Percentiles rank a stretch among this genome's conserved stretches.
Evolutionary conservation across 108 stramenopile genomes (phyloP).

Genomic region (Licmophora abbreviata): DNA sequence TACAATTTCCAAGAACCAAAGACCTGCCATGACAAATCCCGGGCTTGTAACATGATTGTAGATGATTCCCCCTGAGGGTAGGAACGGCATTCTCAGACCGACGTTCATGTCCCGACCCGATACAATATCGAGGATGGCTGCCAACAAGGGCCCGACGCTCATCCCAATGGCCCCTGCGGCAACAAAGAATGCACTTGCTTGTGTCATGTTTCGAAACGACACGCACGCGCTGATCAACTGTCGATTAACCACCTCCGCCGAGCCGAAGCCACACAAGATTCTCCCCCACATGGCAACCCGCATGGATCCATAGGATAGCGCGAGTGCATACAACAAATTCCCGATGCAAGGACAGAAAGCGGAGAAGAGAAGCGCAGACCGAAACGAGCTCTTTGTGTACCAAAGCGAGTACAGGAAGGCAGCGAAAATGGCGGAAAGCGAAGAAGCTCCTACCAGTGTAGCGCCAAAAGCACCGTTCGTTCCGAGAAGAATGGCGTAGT

Average conservation of each 20-base stretch:
- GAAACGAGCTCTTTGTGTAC: slow-evolving; percentile 75
- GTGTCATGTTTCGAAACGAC: slow-evolving; percentile 47
- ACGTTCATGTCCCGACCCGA: too few relatives aligned
- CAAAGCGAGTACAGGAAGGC: slow-evolving; percentile 66
- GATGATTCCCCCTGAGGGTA: too few relatives aligned
- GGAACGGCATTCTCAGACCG: too few relatives aligned
- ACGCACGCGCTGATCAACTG: slow-evolving; percentile 75
- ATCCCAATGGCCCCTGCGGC: slow-evolving; percentile 60
- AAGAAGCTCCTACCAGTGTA: slow-evolving; percentile 52
- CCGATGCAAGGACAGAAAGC: slow-evolving; percentile 49
- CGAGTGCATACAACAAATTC: slow-evolving; percentile 68
- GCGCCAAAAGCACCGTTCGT: slow-evolving; percentile 35
- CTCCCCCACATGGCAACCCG: slow-evolving; percentile 64
- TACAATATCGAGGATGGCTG: slow-evolving; percentile 49
- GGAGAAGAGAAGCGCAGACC: slow-evolving; percentile 59
- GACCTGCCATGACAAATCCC: neutral
- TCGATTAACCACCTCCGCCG: slow-evolving; percentile 66
- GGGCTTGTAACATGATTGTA: too few relatives aligned
- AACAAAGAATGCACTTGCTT: slow-evolving; percentile 62
- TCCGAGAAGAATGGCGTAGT: slow-evolving; percentile 32
- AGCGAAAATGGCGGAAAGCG: slow-evolving; percentile 51
- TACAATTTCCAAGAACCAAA: neutral
- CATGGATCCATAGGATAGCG: slow-evolving; percentile 49
- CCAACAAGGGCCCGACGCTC: slow-evolving; percentile 64
- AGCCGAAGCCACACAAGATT: slow-evolving; percentile 67